A percentile compares a stretch with the other conserved stretches of the same genome.
These are phyloP conservation scores for Penicillium coprophilum DNA, from an alignment of 495 filamentous ascomycete species.

Conservation along the genomic window DNA sequence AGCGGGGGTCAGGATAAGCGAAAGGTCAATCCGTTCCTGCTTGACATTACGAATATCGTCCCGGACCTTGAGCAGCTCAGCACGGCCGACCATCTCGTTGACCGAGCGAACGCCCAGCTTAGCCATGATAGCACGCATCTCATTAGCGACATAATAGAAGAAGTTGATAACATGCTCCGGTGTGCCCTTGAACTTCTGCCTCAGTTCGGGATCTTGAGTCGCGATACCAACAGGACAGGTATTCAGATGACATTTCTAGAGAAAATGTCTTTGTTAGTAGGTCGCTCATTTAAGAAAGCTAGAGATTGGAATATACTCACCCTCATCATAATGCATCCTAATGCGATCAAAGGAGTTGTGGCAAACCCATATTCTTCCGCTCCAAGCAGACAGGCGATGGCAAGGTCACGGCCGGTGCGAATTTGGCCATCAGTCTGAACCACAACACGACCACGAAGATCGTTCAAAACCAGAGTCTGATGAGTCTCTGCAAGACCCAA, in stretches of 20 bases:
- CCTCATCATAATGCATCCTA: constrained; percentile 98
- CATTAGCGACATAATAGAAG: constrained; percentile 98
- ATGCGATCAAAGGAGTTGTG: constrained; percentile 93
- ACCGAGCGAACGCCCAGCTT: constrained; percentile 91
- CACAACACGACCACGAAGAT: constrained; percentile 92
- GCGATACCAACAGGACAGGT: constrained; percentile 97
- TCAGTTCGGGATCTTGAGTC: constrained; percentile 91
- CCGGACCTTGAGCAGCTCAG: constrained; percentile 80
- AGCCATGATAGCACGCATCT: constrained; percentile 98
- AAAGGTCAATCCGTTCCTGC: constrained; percentile 91
- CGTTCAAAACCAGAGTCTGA: constrained; percentile 97
- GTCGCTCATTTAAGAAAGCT: neutral
- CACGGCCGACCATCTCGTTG: constrained; percentile 98
- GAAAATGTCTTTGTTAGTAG: neutral
- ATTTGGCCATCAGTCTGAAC: constrained; percentile 98
- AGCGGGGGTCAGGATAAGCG: constrained; percentile 92
- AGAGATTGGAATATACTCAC: constrained; percentile 27
- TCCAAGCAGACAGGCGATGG: constrained; percentile 93
- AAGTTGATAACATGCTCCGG: constrained; percentile 99
- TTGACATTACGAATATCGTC: constrained; percentile 88
- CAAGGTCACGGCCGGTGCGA: constrained; percentile 90
- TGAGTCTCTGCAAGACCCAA: constrained; percentile 97
- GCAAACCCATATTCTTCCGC: constrained; percentile 99
- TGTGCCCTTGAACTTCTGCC: constrained; percentile 91
- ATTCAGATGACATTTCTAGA: constrained; percentile 57